Base-by-base conservation (phyloP, 768 basidiomycete species). In the Lentinula sp. region DNA sequence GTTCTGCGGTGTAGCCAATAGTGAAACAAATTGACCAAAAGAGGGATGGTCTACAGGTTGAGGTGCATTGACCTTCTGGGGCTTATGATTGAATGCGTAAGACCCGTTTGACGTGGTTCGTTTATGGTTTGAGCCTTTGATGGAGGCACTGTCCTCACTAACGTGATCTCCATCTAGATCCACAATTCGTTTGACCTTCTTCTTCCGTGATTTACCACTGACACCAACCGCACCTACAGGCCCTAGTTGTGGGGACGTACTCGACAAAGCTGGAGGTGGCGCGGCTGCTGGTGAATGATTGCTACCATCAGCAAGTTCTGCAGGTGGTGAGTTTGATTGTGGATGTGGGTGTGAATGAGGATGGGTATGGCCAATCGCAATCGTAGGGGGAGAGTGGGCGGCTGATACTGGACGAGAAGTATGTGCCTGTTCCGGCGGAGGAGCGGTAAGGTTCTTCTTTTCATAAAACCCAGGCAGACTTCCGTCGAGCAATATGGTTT, bases 161-260 rank as follows among this genome's bases (percentile, higher is more conserved):
- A 71, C 68, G 28, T 74, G 71, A 36, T 76, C 78, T n/a, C 74
- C 82, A 65, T 88, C 85, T 58, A 94, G 75, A 65, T 92, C 85
- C 20, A 95, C 93, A 58, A 95, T 88, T 15, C 93, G 86, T 67
- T 86, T 90, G 55, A 76, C 73, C 71, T 83, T 88, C 73, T 85
- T 87, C 61, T 79, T 79, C 62, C 81, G 81, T 41, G 78, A 72
- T 61, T 81, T 81, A 3, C 28, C 74, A 10, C 68, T 59, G 20
- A 74, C 73, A 12, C 74, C 72, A 3, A 72, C 71, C 8, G 76
- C 72, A 36, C 73, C 66, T 8, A 71, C 64, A 5, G 80, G 73
- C 3, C 62, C 68, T 15, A 81, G 69, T 59, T 75, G 73, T 6
- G 86, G 81, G 0, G 85, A 82, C 6, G 76, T 67, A 42, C 76